These are phyloP conservation scores for Fusarium tupiense DNA, from an alignment of 2,329 filamentous ascomycete species.

Conservation along the genomic window DNA sequence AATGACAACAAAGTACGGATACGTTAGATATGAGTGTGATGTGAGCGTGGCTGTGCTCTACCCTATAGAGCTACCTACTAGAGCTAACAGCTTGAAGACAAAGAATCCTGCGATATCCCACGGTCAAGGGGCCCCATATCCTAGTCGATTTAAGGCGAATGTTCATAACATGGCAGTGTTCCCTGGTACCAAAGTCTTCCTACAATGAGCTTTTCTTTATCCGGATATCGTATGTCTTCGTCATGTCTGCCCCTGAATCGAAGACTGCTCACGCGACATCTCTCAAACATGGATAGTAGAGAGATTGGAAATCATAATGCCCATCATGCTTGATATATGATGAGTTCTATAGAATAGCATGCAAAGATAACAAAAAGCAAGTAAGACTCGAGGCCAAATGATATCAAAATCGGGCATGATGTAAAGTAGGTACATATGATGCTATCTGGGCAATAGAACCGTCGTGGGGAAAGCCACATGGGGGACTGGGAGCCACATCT, in stretches of 20 bases:
- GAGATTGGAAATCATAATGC: background rate
- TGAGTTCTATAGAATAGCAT: background rate
- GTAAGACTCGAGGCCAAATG: no score
- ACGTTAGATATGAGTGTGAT: background rate
- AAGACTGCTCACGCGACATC: conserved; percentile 9
- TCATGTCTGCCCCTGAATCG: background rate
- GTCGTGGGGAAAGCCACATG: conserved; percentile 19
- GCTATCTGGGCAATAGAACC: background rate
- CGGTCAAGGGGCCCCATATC: background rate
- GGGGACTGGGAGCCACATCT: conserved; percentile 14
- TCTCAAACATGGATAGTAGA: background rate
- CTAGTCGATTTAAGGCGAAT: background rate
- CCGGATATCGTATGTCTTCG: background rate
- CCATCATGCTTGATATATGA: background rate
- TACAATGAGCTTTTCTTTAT: background rate
- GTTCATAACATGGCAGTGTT: background rate
- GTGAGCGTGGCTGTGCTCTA: conserved; percentile 6
- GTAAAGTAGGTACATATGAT: background rate
- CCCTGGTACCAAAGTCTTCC: background rate
- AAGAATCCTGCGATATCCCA: conserved; percentile 4
- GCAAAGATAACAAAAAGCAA: background rate
- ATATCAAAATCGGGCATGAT: background rate
- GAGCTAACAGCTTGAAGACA: background rate
- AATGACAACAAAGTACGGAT: background rate
- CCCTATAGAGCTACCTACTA: conserved; percentile 10